Conservation (phyloP, 108 stramenopile species). For the Poteriospumella lacustris region DNA sequence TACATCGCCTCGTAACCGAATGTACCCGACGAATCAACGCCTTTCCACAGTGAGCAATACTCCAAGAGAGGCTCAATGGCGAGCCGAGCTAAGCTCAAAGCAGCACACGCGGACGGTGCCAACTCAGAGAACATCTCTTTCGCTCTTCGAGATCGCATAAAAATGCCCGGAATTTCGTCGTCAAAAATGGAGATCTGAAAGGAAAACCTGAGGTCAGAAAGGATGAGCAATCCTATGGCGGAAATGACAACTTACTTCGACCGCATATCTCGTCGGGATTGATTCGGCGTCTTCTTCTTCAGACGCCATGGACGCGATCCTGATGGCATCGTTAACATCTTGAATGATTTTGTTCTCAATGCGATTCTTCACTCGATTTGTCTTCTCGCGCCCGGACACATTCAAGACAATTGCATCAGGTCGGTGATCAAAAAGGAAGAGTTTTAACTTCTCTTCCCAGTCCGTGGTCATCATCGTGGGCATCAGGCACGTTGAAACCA, state of each 20-base stretch:
- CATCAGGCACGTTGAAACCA: not conserved
- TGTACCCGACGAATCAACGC: constrained; percentile 70
- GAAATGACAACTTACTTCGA: too few relatives aligned
- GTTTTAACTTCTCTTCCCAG: not conserved
- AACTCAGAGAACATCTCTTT: constrained; percentile 18
- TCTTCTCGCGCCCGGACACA: too few relatives aligned
- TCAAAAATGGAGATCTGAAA: not conserved
- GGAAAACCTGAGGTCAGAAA: too few relatives aligned
- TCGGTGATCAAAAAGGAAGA: not conserved
- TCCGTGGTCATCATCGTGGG: not conserved
- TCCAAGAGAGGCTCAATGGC: constrained; percentile 77
- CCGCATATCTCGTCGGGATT: too few relatives aligned
- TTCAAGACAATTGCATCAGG: constrained; percentile 19
- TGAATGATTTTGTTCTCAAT: too few relatives aligned
- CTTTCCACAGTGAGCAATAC: constrained; percentile 76
- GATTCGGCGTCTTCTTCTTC: too few relatives aligned
- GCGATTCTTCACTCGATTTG: too few relatives aligned
- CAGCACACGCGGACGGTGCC: not conserved
- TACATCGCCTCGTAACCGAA: constrained; percentile 82
- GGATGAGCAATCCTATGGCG: too few relatives aligned
- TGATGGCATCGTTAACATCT: too few relatives aligned
- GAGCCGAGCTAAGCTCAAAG: constrained; percentile 59
- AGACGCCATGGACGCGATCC: too few relatives aligned
- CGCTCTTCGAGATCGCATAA: not conserved
- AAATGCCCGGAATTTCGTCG: constrained; percentile 3